A percentile compares a stretch with the other conserved stretches of the same genome.
phyloP scores from a whole-genome alignment of 2,329 filamentous ascomycete species.

The Alternaria atra region DNA sequence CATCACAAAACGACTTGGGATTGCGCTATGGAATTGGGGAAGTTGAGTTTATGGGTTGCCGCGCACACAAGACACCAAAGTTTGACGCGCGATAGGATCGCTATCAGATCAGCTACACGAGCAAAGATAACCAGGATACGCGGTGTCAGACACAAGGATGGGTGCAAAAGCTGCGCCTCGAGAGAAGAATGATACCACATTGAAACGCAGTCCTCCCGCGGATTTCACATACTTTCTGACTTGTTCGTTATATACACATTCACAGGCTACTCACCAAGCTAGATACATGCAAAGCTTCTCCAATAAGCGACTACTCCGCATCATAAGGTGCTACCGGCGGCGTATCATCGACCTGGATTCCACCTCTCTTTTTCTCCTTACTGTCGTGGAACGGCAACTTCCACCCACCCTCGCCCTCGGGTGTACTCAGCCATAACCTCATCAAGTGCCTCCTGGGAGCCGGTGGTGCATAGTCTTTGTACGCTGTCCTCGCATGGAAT shows the following conservation, averaged over 20 bases:
- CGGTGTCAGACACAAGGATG: conserved; percentile 31
- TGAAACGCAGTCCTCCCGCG: conserved; percentile 9
- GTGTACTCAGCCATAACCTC: conserved; percentile 84
- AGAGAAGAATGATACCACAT: conserved; percentile 41
- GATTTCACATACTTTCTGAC: not conserved
- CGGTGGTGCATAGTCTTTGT: conserved; percentile 75
- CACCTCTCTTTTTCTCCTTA: conserved; percentile 84
- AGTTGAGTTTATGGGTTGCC: conserved; percentile 27
- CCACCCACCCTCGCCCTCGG: conserved; percentile 86
- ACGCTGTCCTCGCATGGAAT: conserved; percentile 81
- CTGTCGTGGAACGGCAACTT: conserved; percentile 82
- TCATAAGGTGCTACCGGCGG: conserved; percentile 78
- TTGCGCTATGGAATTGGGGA: conserved; percentile 12
- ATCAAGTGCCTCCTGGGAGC: conserved; percentile 79
- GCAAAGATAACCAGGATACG: conserved; percentile 21
- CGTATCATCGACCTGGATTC: conserved; percentile 85
- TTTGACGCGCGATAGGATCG: conserved; percentile 33
- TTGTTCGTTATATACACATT: not conserved
- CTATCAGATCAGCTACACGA: conserved; percentile 19
- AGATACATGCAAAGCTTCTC: not conserved
- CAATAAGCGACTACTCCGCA: conserved; percentile 67
- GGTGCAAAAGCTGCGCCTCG: conserved; percentile 26
- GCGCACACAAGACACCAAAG: conserved; percentile 23
- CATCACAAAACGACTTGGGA: conserved; percentile 3
- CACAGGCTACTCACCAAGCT: conserved; percentile 2